A percentile compares a stretch with the other conserved stretches of the same genome.
Conservation (phyloP, 352 stramenopile genomes). For the Pythium catenulatum region DNA sequence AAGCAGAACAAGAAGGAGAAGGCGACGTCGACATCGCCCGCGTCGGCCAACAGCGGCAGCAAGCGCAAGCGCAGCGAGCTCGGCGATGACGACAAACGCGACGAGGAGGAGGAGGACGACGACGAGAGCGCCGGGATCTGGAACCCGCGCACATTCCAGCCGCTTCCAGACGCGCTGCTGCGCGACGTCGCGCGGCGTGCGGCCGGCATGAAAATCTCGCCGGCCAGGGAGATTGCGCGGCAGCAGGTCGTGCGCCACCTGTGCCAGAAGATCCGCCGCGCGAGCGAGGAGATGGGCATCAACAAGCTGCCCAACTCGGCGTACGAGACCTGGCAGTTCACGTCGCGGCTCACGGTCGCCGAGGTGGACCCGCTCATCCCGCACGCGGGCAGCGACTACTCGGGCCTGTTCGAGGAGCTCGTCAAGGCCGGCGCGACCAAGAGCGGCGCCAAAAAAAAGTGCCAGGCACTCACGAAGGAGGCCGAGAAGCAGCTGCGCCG, state of each 20-base stretch:
- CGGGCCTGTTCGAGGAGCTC: slow-evolving; percentile 83
- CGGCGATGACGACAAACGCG: background rate
- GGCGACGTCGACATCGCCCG: background rate
- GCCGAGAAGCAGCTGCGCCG: slow-evolving; percentile 62
- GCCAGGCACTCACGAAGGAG: slow-evolving; percentile 66
- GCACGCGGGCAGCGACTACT: slow-evolving; percentile 84
- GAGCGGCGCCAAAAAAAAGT: slow-evolving; percentile 79
- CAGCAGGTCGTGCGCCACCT: slow-evolving; percentile 84
- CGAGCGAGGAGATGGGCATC: slow-evolving; percentile 86
- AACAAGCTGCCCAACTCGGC: slow-evolving; percentile 86
- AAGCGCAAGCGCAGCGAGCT: slow-evolving; percentile 57
- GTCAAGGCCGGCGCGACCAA: slow-evolving; percentile 83
- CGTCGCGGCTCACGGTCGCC: slow-evolving; percentile 81
- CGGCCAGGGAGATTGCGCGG: slow-evolving; percentile 80
- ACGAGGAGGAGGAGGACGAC: background rate
- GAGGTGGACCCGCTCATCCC: slow-evolving; percentile 87
- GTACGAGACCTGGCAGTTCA: slow-evolving; percentile 94
- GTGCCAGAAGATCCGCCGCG: slow-evolving; percentile 81
- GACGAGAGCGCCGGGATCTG: slow-evolving; percentile 32
- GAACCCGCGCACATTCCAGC: slow-evolving; percentile 52
- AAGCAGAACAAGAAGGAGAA: background rate
- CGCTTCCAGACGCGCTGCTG: slow-evolving; percentile 52
- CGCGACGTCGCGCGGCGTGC: slow-evolving; percentile 31
- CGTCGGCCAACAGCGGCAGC: background rate
- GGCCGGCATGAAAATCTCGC: slow-evolving; percentile 56